phyloP scores from a whole-genome alignment of 2,329 filamentous ascomycete species.

The Penicillium fuscoglaucum region DNA sequence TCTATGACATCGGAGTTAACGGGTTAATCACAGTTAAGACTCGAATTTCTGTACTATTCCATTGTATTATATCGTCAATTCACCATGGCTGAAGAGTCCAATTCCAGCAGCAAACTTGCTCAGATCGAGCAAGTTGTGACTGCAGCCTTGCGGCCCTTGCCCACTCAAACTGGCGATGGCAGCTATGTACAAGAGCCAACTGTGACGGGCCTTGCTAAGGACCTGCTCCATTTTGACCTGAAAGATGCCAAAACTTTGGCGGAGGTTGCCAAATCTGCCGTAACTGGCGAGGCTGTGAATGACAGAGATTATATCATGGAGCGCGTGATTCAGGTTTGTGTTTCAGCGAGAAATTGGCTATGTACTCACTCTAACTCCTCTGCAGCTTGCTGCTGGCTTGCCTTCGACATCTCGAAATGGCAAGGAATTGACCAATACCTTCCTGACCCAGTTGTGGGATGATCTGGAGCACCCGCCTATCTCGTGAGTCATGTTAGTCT shows the following conservation, averaged over 20 bases:
- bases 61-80: neutral
- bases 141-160: slow-evolving; percentile 45
- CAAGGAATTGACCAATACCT: slow-evolving; percentile 48
- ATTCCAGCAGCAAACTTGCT: slow-evolving; percentile 37
- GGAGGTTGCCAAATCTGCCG: slow-evolving; percentile 43
- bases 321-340: slow-evolving; percentile 50
- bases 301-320: slow-evolving; percentile 66
- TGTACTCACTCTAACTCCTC: slow-evolving; percentile 1
- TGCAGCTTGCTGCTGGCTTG: slow-evolving; percentile 40
- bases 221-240: slow-evolving; percentile 51
- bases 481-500: slow-evolving; percentile 36
- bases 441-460: slow-evolving; percentile 56
- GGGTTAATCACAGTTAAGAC: neutral
- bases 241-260: slow-evolving; percentile 46
- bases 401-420: slow-evolving; percentile 38
- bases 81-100: slow-evolving; percentile 25
- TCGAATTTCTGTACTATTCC: neutral
- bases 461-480: slow-evolving; percentile 57
- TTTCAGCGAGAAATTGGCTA: neutral
- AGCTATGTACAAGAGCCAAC: slow-evolving; percentile 40
- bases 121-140: slow-evolving; percentile 43
- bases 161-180: slow-evolving; percentile 44
- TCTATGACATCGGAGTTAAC: neutral
- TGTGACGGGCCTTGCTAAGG: slow-evolving; percentile 42
- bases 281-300: slow-evolving; percentile 56